Evolutionary conservation across 2,329 filamentous ascomycete genomes (phyloP).

Genomic region (Xylaria sp.): DNA sequence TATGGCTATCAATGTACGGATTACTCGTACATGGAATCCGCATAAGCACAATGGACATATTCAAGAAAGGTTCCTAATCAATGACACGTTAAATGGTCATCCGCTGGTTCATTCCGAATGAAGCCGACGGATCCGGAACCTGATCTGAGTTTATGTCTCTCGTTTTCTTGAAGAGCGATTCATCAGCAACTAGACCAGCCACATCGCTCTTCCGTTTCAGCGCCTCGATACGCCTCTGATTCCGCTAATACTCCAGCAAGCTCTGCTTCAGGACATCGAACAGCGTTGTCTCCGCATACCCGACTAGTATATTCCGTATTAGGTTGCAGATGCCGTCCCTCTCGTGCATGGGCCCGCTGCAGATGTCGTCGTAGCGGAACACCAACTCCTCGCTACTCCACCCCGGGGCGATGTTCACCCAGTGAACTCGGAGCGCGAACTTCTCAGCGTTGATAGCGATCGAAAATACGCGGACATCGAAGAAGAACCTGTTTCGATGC

Average conservation of each 20-base stretch:
- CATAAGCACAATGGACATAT: no score
- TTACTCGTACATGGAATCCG: no score
- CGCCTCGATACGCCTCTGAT: conserved; percentile 5
- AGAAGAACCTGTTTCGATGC: conserved; percentile 8
- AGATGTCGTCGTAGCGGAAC: conserved; percentile 16
- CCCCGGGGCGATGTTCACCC: neutral
- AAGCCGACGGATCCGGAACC: no score
- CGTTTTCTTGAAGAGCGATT: no score
- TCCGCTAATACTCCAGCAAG: neutral
- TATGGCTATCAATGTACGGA: no score
- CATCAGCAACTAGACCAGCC: no score
- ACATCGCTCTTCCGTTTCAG: conserved; percentile 13
- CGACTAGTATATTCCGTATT: conserved; percentile 7
- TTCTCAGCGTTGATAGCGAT: conserved; percentile 5
- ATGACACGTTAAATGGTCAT: no score
- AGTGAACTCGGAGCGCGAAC: neutral
- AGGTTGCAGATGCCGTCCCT: conserved; percentile 7
- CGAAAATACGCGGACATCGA: conserved; percentile 19
- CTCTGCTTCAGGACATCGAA: conserved; percentile 8
- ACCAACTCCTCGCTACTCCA: neutral
- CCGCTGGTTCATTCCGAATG: no score
- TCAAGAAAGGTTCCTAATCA: no score
- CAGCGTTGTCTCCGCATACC: conserved; percentile 11
- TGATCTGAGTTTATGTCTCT: no score
- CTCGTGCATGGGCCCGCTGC: neutral